Base-by-base conservation (phyloP, 495 filamentous ascomycete species). In the Hypoxylon rickii region DNA sequence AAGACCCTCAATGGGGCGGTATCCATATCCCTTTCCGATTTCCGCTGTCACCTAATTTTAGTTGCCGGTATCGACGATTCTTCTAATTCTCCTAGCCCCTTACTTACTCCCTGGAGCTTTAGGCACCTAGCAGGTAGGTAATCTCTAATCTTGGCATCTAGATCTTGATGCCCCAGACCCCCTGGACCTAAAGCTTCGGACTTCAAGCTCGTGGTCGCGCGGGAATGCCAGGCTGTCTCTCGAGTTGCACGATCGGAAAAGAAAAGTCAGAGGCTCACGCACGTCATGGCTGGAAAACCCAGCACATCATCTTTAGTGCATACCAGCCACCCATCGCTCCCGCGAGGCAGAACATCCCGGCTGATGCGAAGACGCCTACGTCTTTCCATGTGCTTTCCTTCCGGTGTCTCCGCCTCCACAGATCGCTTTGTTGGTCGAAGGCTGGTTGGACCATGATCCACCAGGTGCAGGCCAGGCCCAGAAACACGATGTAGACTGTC, bases 311-410 rank as follows among this genome's bases (percentile, higher is more conserved):
- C 29, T 29, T 36, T 31, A 45, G 24, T 18, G 33, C 19, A 18
- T 50, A 62, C 62, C 55, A 65, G 24, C 40, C 24, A 3, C 41
- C 32, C 34, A 65, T 31, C 21, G 40, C 47, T 10, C 54, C 60
- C 3, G 44, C 38, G 3, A 61, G 18, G 20, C 51, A 61, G 20
- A 68, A 68, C 34, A 54, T 2, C 0, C 51, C 56, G 10, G 64
- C 66, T 1, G 54, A 60, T 1, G 45, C 16, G 32, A 71, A 54
- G 3, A 67, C 21, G 5, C 31, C 26, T 1, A 57, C 24, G n/a
- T 73, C 69, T 26, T 44, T 48, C 55, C 55, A 67, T 12, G 65
- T 72, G 22, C 53, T 64, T 32, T 60, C 33, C 10, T 63, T 60
- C 32, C 19, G 47, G 15, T 42, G 43, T 20, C 47, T 64, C 34